Percentiles rank a stretch among this genome's conserved stretches.
These are phyloP conservation scores for Mortierella hygrophila DNA, from an alignment of 192 early-diverging fungal genomes.

Conservation along the genomic window DNA sequence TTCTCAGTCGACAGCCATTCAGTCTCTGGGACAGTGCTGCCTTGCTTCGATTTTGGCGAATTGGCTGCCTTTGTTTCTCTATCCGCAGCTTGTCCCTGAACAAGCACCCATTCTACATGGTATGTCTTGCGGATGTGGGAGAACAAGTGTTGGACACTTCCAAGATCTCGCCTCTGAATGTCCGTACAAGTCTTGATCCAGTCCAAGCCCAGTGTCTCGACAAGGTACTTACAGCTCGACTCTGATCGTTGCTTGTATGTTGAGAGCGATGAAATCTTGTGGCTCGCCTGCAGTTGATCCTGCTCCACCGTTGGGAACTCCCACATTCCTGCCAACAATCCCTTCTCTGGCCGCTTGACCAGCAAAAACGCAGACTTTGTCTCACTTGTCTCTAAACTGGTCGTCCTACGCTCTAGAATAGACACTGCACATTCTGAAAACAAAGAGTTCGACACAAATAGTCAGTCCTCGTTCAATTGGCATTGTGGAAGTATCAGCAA, in stretches of 20 bases:
- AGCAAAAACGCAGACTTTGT: conserved; percentile 62
- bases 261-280: conserved; percentile 13
- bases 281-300: conserved; percentile 22
- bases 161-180: conserved; percentile 58
- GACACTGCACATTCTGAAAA: conserved; percentile 67
- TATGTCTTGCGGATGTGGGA: conserved; percentile 75
- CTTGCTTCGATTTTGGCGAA: background rate
- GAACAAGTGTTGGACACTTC: conserved; percentile 72
- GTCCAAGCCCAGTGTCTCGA: conserved; percentile 10
- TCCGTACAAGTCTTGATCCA: conserved; percentile 16
- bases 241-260: conserved; percentile 32
- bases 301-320: conserved; percentile 73
- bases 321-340: conserved; percentile 82
- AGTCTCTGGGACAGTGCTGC: background rate
- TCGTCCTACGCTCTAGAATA: conserved; percentile 58
- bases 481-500: background rate
- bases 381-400: background rate
- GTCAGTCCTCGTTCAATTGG: background rate
- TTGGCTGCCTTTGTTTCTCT: background rate
- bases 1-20: conserved; percentile 62
- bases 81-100: background rate
- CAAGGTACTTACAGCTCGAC: conserved; percentile 29
- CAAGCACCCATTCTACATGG: conserved; percentile 60
- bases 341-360: conserved; percentile 67
- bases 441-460: background rate